phyloP scores from a whole-genome alignment of 192 early-diverging fungal genomes.

The Funneliformis geosporum region DNA sequence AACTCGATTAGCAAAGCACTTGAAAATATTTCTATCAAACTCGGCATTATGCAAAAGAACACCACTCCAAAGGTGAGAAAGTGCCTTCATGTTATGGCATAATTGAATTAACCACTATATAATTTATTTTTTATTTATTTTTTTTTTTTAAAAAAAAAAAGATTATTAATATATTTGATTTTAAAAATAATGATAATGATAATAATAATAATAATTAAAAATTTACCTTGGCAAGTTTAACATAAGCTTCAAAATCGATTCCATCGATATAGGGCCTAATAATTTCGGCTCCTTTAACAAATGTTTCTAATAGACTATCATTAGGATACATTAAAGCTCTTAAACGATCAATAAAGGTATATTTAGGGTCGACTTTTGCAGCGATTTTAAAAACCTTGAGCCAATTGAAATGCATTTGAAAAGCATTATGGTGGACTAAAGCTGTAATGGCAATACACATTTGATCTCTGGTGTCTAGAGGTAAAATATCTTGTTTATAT shows the following conservation, averaged over 20 bases:
- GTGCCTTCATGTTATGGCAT: neutral
- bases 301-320: neutral
- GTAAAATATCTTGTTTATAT: neutral
- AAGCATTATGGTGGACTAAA: neutral
- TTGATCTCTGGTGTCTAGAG: neutral
- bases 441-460: neutral
- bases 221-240: neutral
- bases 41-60: neutral
- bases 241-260: neutral
- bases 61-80: neutral
- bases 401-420: neutral
- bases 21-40: neutral
- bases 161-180: neutral
- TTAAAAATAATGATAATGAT: neutral
- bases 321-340: neutral
- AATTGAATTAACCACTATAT: slow-evolving; percentile 5
- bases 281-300: neutral
- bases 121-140: too few species aligned
- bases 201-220: neutral
- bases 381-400: neutral
- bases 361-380: neutral
- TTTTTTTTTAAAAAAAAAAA: neutral
- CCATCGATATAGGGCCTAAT: neutral
- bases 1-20: neutral
- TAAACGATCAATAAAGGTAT: neutral